Evolutionary conservation across 2,329 filamentous ascomycete species (phyloP).

Genomic region (Pseudogymnoascus sp.): DNA sequence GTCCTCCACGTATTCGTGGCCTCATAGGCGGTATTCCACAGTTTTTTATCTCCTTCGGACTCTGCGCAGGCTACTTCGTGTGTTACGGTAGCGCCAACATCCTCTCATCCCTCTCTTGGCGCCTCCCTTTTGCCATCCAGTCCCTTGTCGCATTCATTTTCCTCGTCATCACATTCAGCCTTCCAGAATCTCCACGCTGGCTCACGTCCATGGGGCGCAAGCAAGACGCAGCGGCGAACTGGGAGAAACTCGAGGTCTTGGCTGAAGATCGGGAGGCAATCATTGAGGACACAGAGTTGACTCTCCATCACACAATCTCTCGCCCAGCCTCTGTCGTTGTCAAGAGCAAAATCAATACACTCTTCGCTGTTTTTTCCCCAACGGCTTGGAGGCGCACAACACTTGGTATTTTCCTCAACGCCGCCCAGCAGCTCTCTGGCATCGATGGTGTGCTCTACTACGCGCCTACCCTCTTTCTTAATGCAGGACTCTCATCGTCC

Average conservation of each 20-base stretch:
- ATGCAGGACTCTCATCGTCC: constrained; percentile 50
- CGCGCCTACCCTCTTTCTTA: constrained; percentile 53
- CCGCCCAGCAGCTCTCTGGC: constrained; percentile 54
- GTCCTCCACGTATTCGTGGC: constrained; percentile 45
- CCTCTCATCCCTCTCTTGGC: constrained; percentile 46
- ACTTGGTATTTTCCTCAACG: constrained; percentile 51
- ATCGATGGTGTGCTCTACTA: constrained; percentile 61
- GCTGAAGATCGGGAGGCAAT: constrained; percentile 24
- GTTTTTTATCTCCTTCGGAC: constrained; percentile 43
- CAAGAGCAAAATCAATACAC: constrained; percentile 19
- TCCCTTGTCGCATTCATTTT: constrained; percentile 37
- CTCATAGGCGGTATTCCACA: constrained; percentile 48
- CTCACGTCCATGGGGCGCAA: constrained; percentile 42
- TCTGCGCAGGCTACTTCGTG: constrained; percentile 52
- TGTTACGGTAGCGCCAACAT: constrained; percentile 50
- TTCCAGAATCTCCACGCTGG: constrained; percentile 55
- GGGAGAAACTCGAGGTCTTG: constrained; percentile 24
- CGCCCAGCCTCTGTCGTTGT: neutral
- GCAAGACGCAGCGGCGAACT: constrained; percentile 40
- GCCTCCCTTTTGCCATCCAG: constrained; percentile 49
- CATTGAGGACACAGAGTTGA: neutral
- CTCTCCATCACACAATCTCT: neutral
- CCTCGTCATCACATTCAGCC: constrained; percentile 33
- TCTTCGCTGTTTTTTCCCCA: constrained; percentile 31
- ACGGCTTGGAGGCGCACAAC: constrained; percentile 43